A percentile compares a stretch with the other conserved stretches of the same genome.
Conservation (phyloP, 23 red algal species). For the Gracilaria vermiculophylla region DNA sequence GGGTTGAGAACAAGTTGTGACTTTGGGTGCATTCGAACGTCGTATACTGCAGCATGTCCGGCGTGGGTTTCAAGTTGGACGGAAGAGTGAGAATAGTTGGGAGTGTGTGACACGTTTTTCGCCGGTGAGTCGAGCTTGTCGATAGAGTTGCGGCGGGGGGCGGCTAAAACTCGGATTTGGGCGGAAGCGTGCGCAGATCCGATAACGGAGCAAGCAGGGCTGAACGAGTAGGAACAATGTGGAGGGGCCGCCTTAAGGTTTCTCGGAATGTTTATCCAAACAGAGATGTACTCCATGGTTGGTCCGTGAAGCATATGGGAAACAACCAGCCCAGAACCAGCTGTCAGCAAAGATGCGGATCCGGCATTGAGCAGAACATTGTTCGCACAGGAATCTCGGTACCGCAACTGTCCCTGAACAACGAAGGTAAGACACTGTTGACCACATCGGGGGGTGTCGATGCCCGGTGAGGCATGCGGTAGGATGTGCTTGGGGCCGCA, state of each 20-base stretch:
- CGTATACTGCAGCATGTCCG: constrained; percentile 47
- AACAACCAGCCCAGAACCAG: constrained; percentile 41
- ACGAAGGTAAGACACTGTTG: constrained; percentile 48
- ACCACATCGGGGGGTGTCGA: constrained; percentile 39
- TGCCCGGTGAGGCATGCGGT: neutral
- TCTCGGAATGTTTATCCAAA: constrained; percentile 59
- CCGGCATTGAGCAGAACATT: constrained; percentile 1
- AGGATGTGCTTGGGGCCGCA: constrained; percentile 30
- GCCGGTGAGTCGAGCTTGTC: neutral
- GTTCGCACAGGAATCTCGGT: constrained; percentile 23
- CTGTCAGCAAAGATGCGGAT: constrained; percentile 21
- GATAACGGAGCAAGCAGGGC: constrained; percentile 14
- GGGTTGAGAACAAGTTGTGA: constrained; percentile 55
- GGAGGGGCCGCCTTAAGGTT: constrained; percentile 12
- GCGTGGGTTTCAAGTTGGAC: constrained; percentile 38
- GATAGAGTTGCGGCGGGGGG: neutral
- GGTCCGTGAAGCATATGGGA: constrained; percentile 38
- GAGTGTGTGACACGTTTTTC: neutral
- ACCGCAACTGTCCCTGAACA: constrained; percentile 10
- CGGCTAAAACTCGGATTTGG: constrained; percentile 36
- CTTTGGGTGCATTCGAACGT: constrained; percentile 50
- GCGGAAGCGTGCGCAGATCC: constrained; percentile 25
- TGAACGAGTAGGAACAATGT: neutral
- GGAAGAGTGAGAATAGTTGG: neutral
- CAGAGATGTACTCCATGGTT: constrained; percentile 37